Percentiles rank a stretch among this genome's conserved stretches.
Evolutionary conservation across 169 alveolate genomes (phyloP).

Genomic region (Plasmodium inui): DNA sequence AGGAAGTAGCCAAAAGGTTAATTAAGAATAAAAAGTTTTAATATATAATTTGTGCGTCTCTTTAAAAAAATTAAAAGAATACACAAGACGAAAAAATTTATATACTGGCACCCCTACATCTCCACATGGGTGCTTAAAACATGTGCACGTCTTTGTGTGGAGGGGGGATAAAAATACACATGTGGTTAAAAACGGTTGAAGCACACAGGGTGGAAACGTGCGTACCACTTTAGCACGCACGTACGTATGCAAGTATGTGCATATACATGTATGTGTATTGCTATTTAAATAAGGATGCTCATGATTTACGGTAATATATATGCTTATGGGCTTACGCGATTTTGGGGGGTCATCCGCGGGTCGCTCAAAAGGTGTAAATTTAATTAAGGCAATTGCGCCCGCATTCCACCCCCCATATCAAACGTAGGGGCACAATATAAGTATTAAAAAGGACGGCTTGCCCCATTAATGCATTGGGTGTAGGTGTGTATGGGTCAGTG

Average conservation of each 20-base stretch:
- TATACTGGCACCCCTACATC: background rate
- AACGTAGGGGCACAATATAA: no score
- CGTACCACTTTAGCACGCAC: background rate
- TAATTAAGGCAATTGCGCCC: no score
- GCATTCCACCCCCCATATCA: no score
- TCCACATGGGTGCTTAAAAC: conserved; percentile 1
- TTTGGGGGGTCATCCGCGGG: no score
- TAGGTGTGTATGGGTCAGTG: background rate
- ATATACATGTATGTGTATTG: background rate
- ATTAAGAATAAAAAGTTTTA: background rate
- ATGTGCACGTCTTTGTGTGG: background rate
- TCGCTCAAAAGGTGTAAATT: no score
- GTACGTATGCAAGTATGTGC: background rate
- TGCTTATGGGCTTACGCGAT: background rate
- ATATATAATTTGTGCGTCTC: background rate
- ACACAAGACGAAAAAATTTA: background rate
- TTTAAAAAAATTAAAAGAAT: background rate
- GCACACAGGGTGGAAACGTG: background rate
- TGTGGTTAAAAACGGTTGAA: background rate
- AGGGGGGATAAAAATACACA: background rate
- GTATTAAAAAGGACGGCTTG: background rate
- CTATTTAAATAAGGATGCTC: background rate
- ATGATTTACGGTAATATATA: background rate
- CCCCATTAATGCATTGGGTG: background rate
- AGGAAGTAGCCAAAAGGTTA: background rate